Base-by-base conservation (phyloP, 805 yeast species). In the Starmerella scarabaei region DNA sequence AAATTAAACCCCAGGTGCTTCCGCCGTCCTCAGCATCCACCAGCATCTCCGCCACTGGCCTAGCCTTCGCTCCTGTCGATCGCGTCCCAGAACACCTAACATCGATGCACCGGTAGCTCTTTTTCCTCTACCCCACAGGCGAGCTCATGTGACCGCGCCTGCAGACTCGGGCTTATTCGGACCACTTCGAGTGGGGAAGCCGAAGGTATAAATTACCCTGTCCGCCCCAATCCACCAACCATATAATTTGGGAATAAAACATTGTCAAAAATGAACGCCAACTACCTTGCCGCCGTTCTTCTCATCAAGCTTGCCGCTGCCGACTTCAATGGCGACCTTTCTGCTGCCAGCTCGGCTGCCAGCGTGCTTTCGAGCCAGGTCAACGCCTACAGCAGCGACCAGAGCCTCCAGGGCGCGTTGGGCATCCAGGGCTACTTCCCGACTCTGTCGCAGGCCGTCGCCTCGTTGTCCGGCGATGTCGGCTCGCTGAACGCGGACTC, bases 321-420 rank as follows among this genome's bases (percentile, higher is more conserved):
- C 32, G 44, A 45, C 44, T 36, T 23, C 37, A 29, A 29, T 33
- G 48, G 45, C 32, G 47, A 42, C 38, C 40, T 45, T 33, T 15
- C 39, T 36, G 33, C 33, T 29, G 47, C 35, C 38, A 28, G 32
- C 38, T 21, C 48, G 21, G 43, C 43, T n/a, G 53, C 50, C 27
- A n/a, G 38, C 28, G 34, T 30, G 27, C 43, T 51, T 33, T 33
- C 33, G 17, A 19, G 40, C 36, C 26, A 20, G 8, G 50, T 52
- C 21, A 2, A 7, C 24, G 31, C 30, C 37, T 49, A 47, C 48
- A 15, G 27, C 34, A 32, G 44, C 11, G 48, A 38, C 18, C 41
- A 40, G 15, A 59, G 60, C 30, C 44, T 55, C 16, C 24, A 19
- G 15, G 60, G 56, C 35, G 60, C 59, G 20, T 49, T 55, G 15